Evolutionary conservation across 2,329 filamentous ascomycete genomes (phyloP).

Genomic region (Trematosphaeria pertusa): DNA sequence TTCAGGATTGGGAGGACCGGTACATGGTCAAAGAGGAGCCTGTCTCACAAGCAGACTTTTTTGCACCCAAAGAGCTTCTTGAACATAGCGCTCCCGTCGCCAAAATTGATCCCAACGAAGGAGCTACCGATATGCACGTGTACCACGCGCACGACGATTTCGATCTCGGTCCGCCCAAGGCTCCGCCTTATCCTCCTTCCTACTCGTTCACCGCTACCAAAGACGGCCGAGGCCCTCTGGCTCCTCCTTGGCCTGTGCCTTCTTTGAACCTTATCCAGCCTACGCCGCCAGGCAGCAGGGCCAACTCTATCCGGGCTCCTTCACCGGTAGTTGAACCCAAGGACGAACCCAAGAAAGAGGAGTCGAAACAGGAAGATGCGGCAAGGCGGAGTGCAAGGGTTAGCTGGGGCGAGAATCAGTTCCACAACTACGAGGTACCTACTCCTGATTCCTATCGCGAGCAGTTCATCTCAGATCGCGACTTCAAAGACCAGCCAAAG

Average conservation of each 20-base stretch:
- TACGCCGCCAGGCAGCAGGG: conserved; percentile 62
- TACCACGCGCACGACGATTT: conserved; percentile 51
- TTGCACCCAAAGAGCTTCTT: conserved; percentile 53
- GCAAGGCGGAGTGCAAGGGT: conserved; percentile 45
- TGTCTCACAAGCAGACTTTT: conserved; percentile 56
- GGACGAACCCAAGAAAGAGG: conserved; percentile 22
- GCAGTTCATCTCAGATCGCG: conserved; percentile 41
- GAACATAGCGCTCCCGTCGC: conserved; percentile 48
- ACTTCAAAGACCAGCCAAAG: conserved; percentile 32
- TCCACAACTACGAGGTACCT: conserved; percentile 54
- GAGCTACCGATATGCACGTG: conserved; percentile 52
- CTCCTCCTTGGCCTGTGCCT: conserved; percentile 56
- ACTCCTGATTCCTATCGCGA: conserved; percentile 54
- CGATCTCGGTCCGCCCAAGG: conserved; percentile 29
- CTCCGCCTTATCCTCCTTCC: conserved; percentile 45
- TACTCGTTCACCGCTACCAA: conserved; percentile 50
- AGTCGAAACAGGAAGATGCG: conserved; percentile 30
- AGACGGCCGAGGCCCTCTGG: conserved; percentile 44
- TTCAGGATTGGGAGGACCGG: conserved; percentile 52
- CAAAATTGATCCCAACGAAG: conserved; percentile 51
- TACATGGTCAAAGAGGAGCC: conserved; percentile 44
- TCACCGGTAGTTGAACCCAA: conserved; percentile 43
- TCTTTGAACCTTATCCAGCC: conserved; percentile 64
- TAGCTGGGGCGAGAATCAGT: conserved; percentile 57
- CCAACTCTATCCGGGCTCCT: conserved; percentile 45